Conservation (phyloP, 2,329 filamentous ascomycete genomes). For the Talaromyces marneffei region DNA sequence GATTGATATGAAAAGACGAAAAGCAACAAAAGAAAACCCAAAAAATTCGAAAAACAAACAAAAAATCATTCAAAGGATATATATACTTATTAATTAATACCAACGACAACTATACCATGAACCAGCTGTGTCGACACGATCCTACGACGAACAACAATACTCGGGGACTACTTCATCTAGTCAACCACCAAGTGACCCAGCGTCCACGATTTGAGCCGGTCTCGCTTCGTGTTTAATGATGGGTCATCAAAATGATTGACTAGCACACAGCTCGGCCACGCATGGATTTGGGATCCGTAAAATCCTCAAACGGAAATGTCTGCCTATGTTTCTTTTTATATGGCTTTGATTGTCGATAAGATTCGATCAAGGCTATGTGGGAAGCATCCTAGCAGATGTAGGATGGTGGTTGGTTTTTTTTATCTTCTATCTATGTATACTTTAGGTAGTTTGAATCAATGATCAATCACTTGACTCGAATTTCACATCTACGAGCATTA, state of each 20-base stretch:
- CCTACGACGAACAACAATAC: neutral
- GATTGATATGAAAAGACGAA: neutral
- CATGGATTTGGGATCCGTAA: neutral
- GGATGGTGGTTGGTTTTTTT: neutral
- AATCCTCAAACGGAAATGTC: neutral
- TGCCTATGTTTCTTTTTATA: slow-evolving; percentile 1
- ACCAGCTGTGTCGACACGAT: slow-evolving; percentile 4
- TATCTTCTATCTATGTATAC: neutral
- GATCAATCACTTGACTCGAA: neutral
- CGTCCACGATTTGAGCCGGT: slow-evolving; percentile 8
- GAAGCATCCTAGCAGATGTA: slow-evolving; percentile 1
- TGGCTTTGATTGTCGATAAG: neutral
- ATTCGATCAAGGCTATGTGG: neutral
- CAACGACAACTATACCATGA: slow-evolving; percentile 5
- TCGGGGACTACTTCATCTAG: neutral
- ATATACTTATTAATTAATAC: neutral
- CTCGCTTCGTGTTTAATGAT: slow-evolving; percentile 3
- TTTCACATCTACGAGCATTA: neutral
- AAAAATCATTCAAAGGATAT: neutral
- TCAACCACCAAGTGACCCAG: slow-evolving; percentile 1
- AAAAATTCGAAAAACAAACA: neutral
- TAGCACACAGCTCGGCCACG: neutral
- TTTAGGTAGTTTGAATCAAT: neutral
- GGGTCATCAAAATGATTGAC: neutral
- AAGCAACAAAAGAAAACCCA: neutral